Percentiles rank a stretch among this genome's conserved stretches.
Evolutionary conservation across 1,139 yeast genomes (phyloP).

Genomic region (Protomyces macrosporus): DNA sequence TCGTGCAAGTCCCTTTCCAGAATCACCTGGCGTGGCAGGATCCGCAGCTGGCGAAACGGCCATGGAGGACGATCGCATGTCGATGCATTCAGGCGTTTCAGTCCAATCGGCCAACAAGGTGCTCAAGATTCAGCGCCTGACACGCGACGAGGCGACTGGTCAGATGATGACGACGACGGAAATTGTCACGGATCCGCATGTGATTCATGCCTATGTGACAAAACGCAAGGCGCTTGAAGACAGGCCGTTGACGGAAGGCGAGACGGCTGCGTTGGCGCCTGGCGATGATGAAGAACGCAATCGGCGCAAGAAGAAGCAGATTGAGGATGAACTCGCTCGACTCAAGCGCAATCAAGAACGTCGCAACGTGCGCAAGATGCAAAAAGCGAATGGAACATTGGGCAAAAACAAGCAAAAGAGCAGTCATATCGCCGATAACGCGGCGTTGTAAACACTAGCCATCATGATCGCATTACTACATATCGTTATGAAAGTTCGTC

Average conservation of each 20-base stretch:
- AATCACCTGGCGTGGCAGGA: constrained; percentile 14
- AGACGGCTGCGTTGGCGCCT: constrained; percentile 48
- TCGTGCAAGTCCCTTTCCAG: constrained; percentile 9
- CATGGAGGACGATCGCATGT: constrained; percentile 40
- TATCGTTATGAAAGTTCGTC: background rate
- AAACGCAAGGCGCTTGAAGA: constrained; percentile 73
- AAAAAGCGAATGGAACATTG: constrained; percentile 34
- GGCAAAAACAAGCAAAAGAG: background rate
- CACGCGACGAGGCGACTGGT: constrained; percentile 78
- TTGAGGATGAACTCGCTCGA: constrained; percentile 80
- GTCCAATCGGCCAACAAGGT: constrained; percentile 42
- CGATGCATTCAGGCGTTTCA: constrained; percentile 34
- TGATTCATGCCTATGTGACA: constrained; percentile 78
- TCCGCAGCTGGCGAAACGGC: constrained; percentile 35
- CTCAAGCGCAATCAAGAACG: constrained; percentile 70
- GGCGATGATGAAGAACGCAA: constrained; percentile 84
- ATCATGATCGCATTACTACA: no score
- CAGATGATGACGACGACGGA: constrained; percentile 70
- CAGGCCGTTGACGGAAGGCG: constrained; percentile 46
- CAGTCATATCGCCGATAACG: background rate
- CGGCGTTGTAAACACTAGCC: background rate
- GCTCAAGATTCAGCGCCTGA: constrained; percentile 72
- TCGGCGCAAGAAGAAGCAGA: constrained; percentile 65
- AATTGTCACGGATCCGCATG: constrained; percentile 72
- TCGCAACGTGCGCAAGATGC: constrained; percentile 53